phyloP scores from a whole-genome alignment of 805 yeast species.

The Saitoella complicata region DNA sequence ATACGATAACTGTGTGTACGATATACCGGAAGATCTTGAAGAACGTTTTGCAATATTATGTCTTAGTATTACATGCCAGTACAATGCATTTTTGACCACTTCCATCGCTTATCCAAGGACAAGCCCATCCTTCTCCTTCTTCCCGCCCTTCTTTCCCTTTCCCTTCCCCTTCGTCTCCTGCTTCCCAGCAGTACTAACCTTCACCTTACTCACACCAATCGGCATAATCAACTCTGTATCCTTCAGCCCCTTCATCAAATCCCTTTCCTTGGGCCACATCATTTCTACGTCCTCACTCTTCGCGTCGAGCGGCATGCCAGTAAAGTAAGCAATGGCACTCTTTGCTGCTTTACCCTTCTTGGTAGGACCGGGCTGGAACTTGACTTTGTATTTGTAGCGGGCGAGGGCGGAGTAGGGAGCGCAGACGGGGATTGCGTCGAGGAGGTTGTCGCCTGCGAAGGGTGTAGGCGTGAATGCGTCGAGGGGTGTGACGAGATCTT shows the following conservation, averaged over 20 bases:
- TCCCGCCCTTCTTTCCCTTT: too few relatives aligned
- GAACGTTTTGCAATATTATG: too few relatives aligned
- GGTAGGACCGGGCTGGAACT: slow-evolving; percentile 57
- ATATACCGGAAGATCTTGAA: too few relatives aligned
- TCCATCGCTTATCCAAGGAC: too few relatives aligned
- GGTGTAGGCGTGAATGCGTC: slow-evolving; percentile 12
- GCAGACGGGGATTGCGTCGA: slow-evolving; percentile 65
- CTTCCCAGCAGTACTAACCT: too few relatives aligned
- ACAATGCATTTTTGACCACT: too few relatives aligned
- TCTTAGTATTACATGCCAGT: too few relatives aligned
- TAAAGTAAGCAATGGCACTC: slow-evolving; percentile 47
- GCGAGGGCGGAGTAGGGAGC: slow-evolving; percentile 81
- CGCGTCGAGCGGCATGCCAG: slow-evolving; percentile 30
- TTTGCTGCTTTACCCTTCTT: slow-evolving; percentile 71
- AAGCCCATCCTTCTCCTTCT: too few relatives aligned
- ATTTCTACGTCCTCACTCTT: slow-evolving; percentile 30
- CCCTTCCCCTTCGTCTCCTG: too few relatives aligned
- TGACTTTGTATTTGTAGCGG: slow-evolving; percentile 65
- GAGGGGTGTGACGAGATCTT: not conserved
- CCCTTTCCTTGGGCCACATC: slow-evolving; percentile 59
- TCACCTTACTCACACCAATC: slow-evolving; percentile 51
- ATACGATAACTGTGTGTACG: too few relatives aligned
- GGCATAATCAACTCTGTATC: slow-evolving; percentile 49
- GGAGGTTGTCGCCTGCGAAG: slow-evolving; percentile 31
- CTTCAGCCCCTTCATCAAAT: slow-evolving; percentile 36